These are phyloP conservation scores for Chloranthus sessilifolius DNA, from an alignment of 164 flowering plant genomes.

Conservation along the genomic window DNA sequence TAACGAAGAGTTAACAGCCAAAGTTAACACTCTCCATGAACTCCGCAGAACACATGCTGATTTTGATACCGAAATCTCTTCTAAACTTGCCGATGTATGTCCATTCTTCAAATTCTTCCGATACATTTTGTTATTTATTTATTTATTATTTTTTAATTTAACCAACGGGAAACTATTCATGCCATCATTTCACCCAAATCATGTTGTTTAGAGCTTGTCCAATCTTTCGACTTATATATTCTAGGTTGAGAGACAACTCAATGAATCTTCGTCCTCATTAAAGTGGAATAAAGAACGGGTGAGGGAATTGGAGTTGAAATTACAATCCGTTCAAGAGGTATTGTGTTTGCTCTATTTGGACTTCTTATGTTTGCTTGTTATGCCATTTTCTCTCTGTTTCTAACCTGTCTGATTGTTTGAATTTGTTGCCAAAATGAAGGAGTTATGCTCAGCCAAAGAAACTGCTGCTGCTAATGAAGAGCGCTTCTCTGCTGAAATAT, in stretches of 20 bases:
- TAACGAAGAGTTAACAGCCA: conserved; percentile 74
- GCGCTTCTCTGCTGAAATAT: conserved; percentile 56
- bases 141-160: no score
- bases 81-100: conserved; percentile 70
- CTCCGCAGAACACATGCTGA: conserved; percentile 54
- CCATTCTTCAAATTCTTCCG: background rate
- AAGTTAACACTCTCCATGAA: conserved; percentile 45
- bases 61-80: conserved; percentile 72
- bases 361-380: conserved; percentile 2
- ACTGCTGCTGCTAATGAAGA: conserved; percentile 64
- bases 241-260: conserved; percentile 62
- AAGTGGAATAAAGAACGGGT: conserved; percentile 65
- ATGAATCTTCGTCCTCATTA: conserved; percentile 56
- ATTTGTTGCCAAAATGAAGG: conserved; percentile 30
- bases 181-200: no score
- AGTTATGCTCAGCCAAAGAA: conserved; percentile 57
- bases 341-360: background rate
- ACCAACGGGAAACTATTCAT: no score
- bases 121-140: no score
- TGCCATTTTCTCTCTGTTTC: background rate
- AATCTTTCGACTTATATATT: background rate
- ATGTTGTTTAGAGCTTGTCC: background rate
- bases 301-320: conserved; percentile 58
- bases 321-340: conserved; percentile 70
- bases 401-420: background rate